A percentile compares a stretch with the other conserved stretches of the same genome.
Evolutionary conservation across 208 protist genomes (phyloP).

Genomic region (Acanthamoeba lenticulata): DNA sequence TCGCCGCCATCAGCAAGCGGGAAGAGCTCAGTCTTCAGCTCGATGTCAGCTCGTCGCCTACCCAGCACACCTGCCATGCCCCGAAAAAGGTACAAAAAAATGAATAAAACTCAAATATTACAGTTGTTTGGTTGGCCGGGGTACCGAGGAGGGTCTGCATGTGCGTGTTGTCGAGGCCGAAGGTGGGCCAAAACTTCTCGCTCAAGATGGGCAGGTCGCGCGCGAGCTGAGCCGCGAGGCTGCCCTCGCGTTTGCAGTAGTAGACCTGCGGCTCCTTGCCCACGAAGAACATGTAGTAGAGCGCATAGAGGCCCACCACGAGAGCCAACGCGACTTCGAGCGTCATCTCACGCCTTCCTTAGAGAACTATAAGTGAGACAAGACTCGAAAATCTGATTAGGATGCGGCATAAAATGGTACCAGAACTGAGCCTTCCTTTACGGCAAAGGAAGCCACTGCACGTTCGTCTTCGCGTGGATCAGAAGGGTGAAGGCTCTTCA

Average conservation of each 20-base stretch:
- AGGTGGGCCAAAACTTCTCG: conserved; percentile 8
- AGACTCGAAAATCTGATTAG: too few relatives aligned
- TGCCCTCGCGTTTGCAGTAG: background rate
- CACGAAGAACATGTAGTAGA: conserved; percentile 12
- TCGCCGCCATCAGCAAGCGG: conserved; percentile 3
- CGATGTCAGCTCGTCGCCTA: background rate
- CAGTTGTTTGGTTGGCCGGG: background rate
- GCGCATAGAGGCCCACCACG: background rate
- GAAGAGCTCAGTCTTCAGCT: conserved; percentile 6
- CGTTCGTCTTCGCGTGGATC: too few relatives aligned
- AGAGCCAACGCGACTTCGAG: background rate
- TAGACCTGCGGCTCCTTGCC: background rate
- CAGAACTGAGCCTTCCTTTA: too few relatives aligned
- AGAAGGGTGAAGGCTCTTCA: too few relatives aligned
- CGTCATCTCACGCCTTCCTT: too few relatives aligned
- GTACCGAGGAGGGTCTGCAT: background rate
- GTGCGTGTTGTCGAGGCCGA: background rate
- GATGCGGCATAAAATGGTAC: too few relatives aligned
- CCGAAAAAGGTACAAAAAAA: background rate
- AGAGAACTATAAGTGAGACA: too few relatives aligned
- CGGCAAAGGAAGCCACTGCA: too few relatives aligned
- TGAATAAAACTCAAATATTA: background rate
- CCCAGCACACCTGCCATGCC: background rate
- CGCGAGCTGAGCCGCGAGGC: background rate
- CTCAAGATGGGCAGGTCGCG: background rate